Evolutionary conservation across 2,329 filamentous ascomycete species (phyloP), one percentile per base, ranked within the genome.

Genomic region (Talaromyces verruculosus): DNA sequence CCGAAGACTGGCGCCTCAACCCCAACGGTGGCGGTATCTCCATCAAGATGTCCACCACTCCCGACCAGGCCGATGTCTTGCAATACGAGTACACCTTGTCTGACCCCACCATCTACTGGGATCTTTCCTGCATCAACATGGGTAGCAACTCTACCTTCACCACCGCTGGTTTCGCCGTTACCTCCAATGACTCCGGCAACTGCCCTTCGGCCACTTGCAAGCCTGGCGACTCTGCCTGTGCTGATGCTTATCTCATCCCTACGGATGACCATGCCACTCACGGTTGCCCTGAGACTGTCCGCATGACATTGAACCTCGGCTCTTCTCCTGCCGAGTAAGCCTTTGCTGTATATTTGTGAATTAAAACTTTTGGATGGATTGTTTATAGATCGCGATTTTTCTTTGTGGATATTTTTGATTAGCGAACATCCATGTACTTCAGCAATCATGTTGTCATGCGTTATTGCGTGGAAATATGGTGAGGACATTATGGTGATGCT

Each of bases 201-300:
- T 81, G 79, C 73, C 76, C 76, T 39, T 65, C 67, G 39, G 77
- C 77, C 62, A 71, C 70, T 65, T 81, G 79, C 71, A 55, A 66
- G 47, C 74, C 78, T 28, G 78, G 78, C 41, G 77, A 78, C 63
- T 59, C 63, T 28, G 68, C 70, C 33, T 81, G 79, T 69, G 69
- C 74, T 17, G 74, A 75, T 63, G 79, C 77, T 59, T 81, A 81
- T 71, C 74, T 79, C 69, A 64, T 76, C 69, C 77, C 78, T 19
- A 73, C 74, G 28, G 79, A 80, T 70, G 74, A 80, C 71, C 73
- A 77, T 37, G 79, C 79, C 49, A 81, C 79, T 64, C 76, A 80
- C 67, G 78, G 77, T 62, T 81, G 79, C 72, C 74, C 77, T 39
- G 72, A 76, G 58, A 60, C 74, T 66, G 75, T 77, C 58, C 71